phyloP scores from a whole-genome alignment of 352 stramenopile genomes.

The Globisporangium nodosum region DNA sequence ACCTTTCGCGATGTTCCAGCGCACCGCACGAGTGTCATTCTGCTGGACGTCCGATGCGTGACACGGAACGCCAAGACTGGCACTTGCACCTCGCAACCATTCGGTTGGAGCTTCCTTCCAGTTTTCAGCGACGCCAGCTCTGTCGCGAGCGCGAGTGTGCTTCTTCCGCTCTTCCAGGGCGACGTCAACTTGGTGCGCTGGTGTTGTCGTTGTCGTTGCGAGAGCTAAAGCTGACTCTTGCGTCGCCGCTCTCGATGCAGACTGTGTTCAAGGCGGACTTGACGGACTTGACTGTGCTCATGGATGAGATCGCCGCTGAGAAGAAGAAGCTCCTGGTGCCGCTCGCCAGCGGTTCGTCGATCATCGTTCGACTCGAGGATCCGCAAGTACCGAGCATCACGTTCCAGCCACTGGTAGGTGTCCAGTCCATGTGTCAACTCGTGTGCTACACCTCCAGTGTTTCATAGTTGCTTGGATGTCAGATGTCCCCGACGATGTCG shows the following conservation, averaged over 20 bases:
- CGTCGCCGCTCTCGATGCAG: constrained; percentile 14
- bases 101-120: constrained; percentile 63
- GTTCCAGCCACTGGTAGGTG: constrained; percentile 35
- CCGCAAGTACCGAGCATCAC: constrained; percentile 35
- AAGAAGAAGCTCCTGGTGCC: constrained; percentile 34
- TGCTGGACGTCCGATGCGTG: constrained; percentile 58
- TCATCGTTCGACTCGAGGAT: constrained; percentile 65
- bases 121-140: constrained; percentile 31
- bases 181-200: constrained; percentile 52
- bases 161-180: constrained; percentile 60
- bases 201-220: constrained; percentile 12
- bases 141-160: constrained; percentile 32
- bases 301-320: constrained; percentile 35
- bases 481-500: constrained; percentile 27
- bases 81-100: constrained; percentile 31
- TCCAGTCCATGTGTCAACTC: not conserved
- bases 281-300: constrained; percentile 16
- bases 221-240: not conserved
- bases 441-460: not conserved
- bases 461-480: not conserved
- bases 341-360: constrained; percentile 37
- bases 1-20: constrained; percentile 32
- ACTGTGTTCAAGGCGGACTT: constrained; percentile 24
- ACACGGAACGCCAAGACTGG: constrained; percentile 40
- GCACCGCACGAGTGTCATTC: constrained; percentile 23